Conservation (phyloP, 371 early-diverging fungal species). For the Amoeboaphelidium protococcarum region DNA sequence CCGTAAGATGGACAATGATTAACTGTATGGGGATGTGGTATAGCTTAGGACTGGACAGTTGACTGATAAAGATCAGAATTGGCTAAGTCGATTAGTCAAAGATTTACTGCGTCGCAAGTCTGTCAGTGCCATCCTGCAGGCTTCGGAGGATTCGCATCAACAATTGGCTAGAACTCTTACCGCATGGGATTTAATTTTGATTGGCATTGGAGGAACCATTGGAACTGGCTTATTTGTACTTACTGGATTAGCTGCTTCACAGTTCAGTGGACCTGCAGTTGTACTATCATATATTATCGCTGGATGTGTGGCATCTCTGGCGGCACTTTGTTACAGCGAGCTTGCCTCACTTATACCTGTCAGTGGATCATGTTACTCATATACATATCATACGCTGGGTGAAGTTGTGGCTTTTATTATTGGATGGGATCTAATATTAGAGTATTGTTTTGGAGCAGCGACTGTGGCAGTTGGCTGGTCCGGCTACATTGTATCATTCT, state of each 20-base stretch:
- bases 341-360: slow-evolving; percentile 56
- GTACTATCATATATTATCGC: slow-evolving; percentile 43
- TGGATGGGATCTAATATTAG: slow-evolving; percentile 56
- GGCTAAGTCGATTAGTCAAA: no score
- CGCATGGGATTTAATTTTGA: slow-evolving; percentile 13
- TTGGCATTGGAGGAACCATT: slow-evolving; percentile 41
- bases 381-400: slow-evolving; percentile 51
- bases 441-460: slow-evolving; percentile 18
- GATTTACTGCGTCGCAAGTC: no score
- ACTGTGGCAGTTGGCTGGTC: slow-evolving; percentile 42
- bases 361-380: slow-evolving; percentile 55
- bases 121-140: no score
- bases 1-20: no score
- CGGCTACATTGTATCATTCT: slow-evolving; percentile 37
- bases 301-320: slow-evolving; percentile 5
- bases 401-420: slow-evolving; percentile 55
- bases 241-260: slow-evolving; percentile 42
- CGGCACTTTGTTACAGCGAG: slow-evolving; percentile 36
- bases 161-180: slow-evolving; percentile 14
- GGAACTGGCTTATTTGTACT: slow-evolving; percentile 33
- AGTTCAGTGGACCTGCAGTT: slow-evolving; percentile 52
- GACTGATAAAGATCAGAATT: no score
- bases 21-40: no score
- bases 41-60: no score
- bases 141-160: no score